Conservation (phyloP, 2,329 filamentous ascomycete genomes). For the Stagonosporopsis rhizophila region DNA sequence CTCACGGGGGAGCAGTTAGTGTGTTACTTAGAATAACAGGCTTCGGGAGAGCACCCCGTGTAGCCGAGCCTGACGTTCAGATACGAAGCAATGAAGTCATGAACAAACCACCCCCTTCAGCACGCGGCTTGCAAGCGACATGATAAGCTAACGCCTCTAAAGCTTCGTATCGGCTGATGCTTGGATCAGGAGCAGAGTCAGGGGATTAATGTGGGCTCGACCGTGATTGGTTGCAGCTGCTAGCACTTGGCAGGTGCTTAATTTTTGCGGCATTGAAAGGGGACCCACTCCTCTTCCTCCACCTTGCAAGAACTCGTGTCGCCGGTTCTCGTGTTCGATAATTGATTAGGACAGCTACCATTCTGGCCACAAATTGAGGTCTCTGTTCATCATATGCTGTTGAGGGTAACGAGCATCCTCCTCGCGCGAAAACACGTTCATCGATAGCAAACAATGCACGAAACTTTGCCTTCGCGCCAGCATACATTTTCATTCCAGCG, state of each 20-base stretch:
- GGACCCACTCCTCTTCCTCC: conserved; percentile 11
- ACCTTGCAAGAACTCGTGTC: conserved; percentile 9
- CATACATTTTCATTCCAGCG: conserved; percentile 12
- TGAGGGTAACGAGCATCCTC: too few species aligned
- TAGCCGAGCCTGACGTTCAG: background rate
- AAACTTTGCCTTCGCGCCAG: conserved; percentile 1
- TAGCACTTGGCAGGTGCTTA: conserved; percentile 29
- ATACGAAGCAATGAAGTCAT: conserved; percentile 22
- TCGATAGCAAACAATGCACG: background rate
- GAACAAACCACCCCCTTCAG: conserved; percentile 3
- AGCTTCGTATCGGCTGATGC: conserved; percentile 21
- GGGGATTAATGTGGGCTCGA: conserved; percentile 13
- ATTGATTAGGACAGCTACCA: background rate
- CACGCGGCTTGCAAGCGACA: background rate
- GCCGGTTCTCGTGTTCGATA: conserved; percentile 7
- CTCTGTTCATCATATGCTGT: background rate
- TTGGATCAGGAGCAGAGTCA: conserved; percentile 13
- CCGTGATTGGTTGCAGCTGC: conserved; percentile 16
- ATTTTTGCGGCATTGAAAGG: conserved; percentile 16
- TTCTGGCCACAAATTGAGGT: background rate
- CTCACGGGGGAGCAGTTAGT: conserved; percentile 8
- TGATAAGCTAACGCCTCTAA: conserved; percentile 32
- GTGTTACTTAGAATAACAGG: conserved; percentile 14
- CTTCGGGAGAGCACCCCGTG: background rate
- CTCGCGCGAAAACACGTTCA: background rate